Base-by-base conservation (phyloP, 1,284 basidiomycete species). In the Vanrija sp. region DNA sequence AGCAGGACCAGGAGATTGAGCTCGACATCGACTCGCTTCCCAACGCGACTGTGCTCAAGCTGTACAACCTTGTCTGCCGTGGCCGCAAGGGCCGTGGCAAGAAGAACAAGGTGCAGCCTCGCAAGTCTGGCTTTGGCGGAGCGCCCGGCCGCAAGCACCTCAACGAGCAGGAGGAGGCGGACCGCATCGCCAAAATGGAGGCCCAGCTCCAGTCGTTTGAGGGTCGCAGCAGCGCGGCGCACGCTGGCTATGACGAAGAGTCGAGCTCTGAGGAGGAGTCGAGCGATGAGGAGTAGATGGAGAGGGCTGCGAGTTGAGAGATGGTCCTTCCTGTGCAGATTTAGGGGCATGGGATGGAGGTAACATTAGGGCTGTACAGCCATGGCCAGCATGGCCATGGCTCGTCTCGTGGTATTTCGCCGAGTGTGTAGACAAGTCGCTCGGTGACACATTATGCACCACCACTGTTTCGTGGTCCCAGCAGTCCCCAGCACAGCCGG, bases 1-100 rank as follows among this genome's bases (percentile, higher is more conserved):
- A 92, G 87, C 89, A 88, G 72, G 89, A 87, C 49, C 89, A 96
- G 73, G 93, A 97, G 78, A 96, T 97, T 66, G 93, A 97, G 76
- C 83, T 97, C 43, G 94, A 97, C 76, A 96, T 97, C 64, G 93
- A 97, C 69, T 80, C 85, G 44, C 80, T 97, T 36, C 91, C 93
- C 47, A 79, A 87, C 5, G 76, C 82, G 19, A 92, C 94, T 27
- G 82, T 96, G 45, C 86, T 86, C 52, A 89, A 90, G 76, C 81
- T 97, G 24, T 97, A 96, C 80, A 93, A 94, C 76, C 91, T 89
- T 67, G 94, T 96, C 58, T 82, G 93, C 57, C 83, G 88, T 9
- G 69, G 72, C 18, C 61, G 67, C 27, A 66, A 67, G 45, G 52
- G 58, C 18, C 56, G 62, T 35, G 59, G 48, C 41, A 52, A 61